Percentiles rank a stretch among this genome's conserved stretches.
Conservation (phyloP, 768 basidiomycete species). For the Leucocoprinus birnbaumii region DNA sequence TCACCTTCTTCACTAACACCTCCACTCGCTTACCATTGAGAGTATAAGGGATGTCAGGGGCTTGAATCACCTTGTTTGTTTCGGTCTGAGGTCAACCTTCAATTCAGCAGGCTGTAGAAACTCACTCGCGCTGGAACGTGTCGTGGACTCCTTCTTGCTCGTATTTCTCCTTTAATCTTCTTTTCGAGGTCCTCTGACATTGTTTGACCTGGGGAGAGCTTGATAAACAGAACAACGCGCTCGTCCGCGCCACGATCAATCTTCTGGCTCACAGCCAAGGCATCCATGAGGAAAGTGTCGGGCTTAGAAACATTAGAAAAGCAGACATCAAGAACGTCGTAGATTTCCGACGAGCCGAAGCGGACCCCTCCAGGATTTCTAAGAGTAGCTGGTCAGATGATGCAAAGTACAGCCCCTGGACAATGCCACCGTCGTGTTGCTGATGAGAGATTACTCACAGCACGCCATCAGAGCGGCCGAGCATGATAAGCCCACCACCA, state of each 20-base stretch:
- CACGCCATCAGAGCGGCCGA: slow-evolving; percentile 81
- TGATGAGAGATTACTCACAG: slow-evolving; percentile 41
- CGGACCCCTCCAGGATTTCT: slow-evolving; percentile 83
- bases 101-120: not conserved
- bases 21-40: slow-evolving; percentile 81
- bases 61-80: slow-evolving; percentile 57
- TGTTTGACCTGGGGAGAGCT: slow-evolving; percentile 46
- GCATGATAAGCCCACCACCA: slow-evolving; percentile 78
- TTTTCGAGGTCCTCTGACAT: slow-evolving; percentile 52
- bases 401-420: not conserved
- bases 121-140: slow-evolving; percentile 75
- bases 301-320: slow-evolving; percentile 41
- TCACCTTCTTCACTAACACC: slow-evolving; percentile 73
- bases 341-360: slow-evolving; percentile 79
- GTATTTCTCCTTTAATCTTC: slow-evolving; percentile 59
- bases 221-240: slow-evolving; percentile 73
- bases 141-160: slow-evolving; percentile 61
- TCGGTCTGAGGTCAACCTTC: slow-evolving; percentile 9
- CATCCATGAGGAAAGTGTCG: slow-evolving; percentile 48
- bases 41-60: slow-evolving; percentile 72
- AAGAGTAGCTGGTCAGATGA: slow-evolving; percentile 23
- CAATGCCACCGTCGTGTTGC: slow-evolving; percentile 4
- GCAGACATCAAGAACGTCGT: slow-evolving; percentile 69
- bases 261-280: slow-evolving; percentile 69
- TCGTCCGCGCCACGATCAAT: slow-evolving; percentile 67